These are phyloP conservation scores for Globisporangium okanoganense DNA, from an alignment of 352 stramenopile species.

Conservation along the genomic window DNA sequence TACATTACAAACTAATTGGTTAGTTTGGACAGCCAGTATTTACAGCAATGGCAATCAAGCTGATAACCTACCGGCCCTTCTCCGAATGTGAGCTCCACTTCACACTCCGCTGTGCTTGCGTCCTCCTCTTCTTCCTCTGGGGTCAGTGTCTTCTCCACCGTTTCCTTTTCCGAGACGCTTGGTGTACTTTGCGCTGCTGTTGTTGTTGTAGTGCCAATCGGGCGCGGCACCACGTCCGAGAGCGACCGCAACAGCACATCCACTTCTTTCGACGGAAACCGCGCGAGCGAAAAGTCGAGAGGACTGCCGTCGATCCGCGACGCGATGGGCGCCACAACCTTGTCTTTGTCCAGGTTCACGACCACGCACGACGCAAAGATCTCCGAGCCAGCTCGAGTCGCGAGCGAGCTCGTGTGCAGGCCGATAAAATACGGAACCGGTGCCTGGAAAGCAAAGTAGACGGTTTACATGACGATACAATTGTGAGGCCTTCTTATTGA, in stretches of 20 bases:
- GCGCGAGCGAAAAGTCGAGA: conserved; percentile 50
- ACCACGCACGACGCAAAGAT: conserved; percentile 80
- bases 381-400: conserved; percentile 64
- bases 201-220: conserved; percentile 18
- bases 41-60: neutral
- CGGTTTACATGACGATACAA: too few species aligned
- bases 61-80: conserved; percentile 47
- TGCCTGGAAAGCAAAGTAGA: conserved; percentile 38
- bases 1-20: neutral
- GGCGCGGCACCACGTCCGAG: conserved; percentile 37
- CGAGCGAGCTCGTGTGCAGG: conserved; percentile 76
- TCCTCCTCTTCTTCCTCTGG: neutral
- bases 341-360: conserved; percentile 82
- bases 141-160: neutral
- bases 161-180: neutral
- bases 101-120: conserved; percentile 17
- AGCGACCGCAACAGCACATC: conserved; percentile 30
- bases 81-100: conserved; percentile 69
- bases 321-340: conserved; percentile 72
- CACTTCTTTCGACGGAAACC: conserved; percentile 46
- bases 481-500: too few species aligned
- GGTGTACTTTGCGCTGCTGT: neutral
- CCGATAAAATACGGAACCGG: conserved; percentile 85
- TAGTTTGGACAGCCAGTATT: neutral
- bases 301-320: conserved; percentile 43